Base-by-base conservation (phyloP, 2,329 filamentous ascomycete species). In the Myotisia sp. region DNA sequence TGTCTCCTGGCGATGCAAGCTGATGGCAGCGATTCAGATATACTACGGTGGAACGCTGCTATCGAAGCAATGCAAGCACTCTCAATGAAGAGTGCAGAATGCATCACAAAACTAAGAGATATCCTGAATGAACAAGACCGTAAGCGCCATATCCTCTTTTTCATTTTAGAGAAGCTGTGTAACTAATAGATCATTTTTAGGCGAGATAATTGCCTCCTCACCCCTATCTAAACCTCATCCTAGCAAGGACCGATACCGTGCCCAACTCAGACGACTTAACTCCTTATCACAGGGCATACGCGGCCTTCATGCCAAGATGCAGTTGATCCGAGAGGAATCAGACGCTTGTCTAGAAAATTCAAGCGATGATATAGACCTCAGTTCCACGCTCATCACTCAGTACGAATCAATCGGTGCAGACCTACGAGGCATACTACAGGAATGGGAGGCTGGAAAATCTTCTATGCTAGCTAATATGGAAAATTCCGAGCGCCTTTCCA, bases 381-480 rank as follows among this genome's bases (percentile, higher is more conserved):
- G 81, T 0, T 71, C 77, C 1, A 76, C 75, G 42, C 67, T 95
- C 24, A 77, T 93, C 68, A 62, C 76, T 14, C 90, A 95, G 50
- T 98, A 95, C 55, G 90, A 98, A 37, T 87, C 85, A 3, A 92
- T 98, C 42, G 90, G 90, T 2, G 68, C 76, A 17, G 90, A 98
- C 50, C 67, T 98, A 28, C 79, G 79, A 52, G 71, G 77, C 27
- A 62, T 93, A 32, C 74, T 86, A 56, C 70, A 79, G 42, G 80
- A 84, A 42, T 93, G 86, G 86, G 83, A 92, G 48, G 72, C 79
- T 34, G 90, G 87, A 33, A 87, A 81, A 54, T 71, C 77, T n/a
- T 76, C 83, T 4, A 64, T 98, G 34, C 76, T 83, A 29, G 73
- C 75, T 36, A 86, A 80, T 44, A 79, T 93, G 49, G 79, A 90